Base-by-base conservation (phyloP, 208 protist species). In the Acanthamoeba polyphaga region DNA sequence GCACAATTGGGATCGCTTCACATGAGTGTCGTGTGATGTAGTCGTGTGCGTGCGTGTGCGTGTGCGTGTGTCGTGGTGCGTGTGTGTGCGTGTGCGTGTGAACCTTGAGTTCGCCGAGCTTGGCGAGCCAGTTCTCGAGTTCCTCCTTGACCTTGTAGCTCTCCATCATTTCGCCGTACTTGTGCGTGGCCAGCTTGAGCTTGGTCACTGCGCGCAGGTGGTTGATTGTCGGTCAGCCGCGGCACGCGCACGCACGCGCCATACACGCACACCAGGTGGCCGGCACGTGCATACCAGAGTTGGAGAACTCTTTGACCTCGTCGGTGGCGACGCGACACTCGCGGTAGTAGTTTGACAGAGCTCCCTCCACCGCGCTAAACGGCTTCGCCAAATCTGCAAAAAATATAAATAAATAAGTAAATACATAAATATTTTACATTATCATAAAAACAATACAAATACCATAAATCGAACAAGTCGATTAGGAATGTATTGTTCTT, bases 111-210 rank as follows among this genome's bases (percentile, higher is more conserved):
- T 88, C 80, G 46, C 80, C 80, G 12, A 88, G 80, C 80, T 88
- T 88, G 46, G 80, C 80, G 17, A 88, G 51, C 80, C 80, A 88
- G 80, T 88, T 46, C 51, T 88, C 80, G 51, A 88, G 80, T 34
- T 88, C 80, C 80, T 88, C 80, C 80, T 88, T 88, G 80, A 88
- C 53, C 22, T 46, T 34, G 34, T 88, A 88, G 80, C 80, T 88
- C 51, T 29, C 53, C 80, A 88, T 88, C 80, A 88, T 88, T 88
- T 88, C 80, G 46, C 80, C 80, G 80, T 88, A 88, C 80, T 88
- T 88, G 51, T 88, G 80, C 27, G 80, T 88, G 27, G 80, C 80
- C 51, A 88, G 32, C 80, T 88, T 88, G 29, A 88, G 53, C 51
- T 88, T 88, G 24, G 19, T 55, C 13, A 88, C 80, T 88, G 80